Evolutionary conservation across 257 asterid species (phyloP).

Genomic region (Plectranthus barbatus): DNA sequence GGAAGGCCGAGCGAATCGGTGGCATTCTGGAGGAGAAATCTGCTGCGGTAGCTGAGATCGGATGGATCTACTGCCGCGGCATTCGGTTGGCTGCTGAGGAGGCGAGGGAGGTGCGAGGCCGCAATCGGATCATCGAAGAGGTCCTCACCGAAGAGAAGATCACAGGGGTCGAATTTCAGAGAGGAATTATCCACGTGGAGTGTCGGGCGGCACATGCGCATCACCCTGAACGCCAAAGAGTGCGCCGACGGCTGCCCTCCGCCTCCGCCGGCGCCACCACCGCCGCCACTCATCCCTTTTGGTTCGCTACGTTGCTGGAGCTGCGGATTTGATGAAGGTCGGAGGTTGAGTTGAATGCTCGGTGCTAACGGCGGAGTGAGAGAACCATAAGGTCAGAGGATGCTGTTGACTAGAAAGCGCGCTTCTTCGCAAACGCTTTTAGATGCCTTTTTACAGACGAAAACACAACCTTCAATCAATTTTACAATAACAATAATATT

Average conservation of each 20-base stretch:
- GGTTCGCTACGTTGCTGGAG: constrained; percentile 8
- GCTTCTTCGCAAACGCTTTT: no score
- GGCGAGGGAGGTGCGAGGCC: constrained; percentile 63
- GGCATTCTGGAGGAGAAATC: constrained; percentile 70
- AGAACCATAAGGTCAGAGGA: background rate
- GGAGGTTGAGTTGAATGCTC: background rate
- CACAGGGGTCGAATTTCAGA: constrained; percentile 77
- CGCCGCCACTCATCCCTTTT: constrained; percentile 38
- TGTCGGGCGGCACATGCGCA: constrained; percentile 87
- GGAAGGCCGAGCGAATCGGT: constrained; percentile 85
- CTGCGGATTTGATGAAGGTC: constrained; percentile 1
- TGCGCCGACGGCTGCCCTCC: constrained; percentile 58
- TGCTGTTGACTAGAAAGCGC: constrained; percentile 15
- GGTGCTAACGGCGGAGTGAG: background rate
- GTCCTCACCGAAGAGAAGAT: constrained; percentile 90
- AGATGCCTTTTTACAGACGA: no score
- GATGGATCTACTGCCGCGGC: constrained; percentile 34
- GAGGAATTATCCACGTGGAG: constrained; percentile 70
- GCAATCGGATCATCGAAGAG: constrained; percentile 81
- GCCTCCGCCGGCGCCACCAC: constrained; percentile 28
- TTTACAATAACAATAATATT: no score
- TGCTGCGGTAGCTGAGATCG: constrained; percentile 75
- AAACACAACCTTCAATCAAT: no score
- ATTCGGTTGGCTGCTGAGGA: constrained; percentile 32
- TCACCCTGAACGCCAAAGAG: constrained; percentile 87